Evolutionary conservation across 331 rosid species (phyloP).

Genomic region (Rosa hybrid): DNA sequence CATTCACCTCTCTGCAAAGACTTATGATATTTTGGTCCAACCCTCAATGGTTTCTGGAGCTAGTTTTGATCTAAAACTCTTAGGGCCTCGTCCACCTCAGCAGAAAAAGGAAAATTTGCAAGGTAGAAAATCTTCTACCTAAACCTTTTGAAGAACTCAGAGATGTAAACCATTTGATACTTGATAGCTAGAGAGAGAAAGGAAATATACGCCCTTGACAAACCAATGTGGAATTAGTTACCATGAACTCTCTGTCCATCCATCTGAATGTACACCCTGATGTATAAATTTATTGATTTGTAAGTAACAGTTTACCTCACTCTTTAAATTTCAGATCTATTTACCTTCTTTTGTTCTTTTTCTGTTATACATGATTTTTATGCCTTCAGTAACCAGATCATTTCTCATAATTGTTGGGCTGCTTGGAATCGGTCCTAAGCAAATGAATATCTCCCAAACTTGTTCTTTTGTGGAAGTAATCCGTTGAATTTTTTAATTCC

Average conservation of each 20-base stretch:
- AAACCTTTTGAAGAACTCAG: slow-evolving; percentile 44
- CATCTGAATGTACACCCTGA: neutral
- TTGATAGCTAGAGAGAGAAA: slow-evolving; percentile 27
- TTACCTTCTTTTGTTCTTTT: neutral
- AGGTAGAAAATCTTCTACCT: slow-evolving; percentile 35
- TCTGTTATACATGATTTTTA: neutral
- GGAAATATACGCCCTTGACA: slow-evolving; percentile 28
- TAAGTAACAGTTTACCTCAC: neutral
- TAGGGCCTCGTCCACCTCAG: slow-evolving; percentile 66
- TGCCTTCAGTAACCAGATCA: neutral
- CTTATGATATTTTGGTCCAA: slow-evolving; percentile 65
- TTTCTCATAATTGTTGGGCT: neutral
- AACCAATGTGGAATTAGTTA: neutral
- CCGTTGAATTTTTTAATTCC: neutral
- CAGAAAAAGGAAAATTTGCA: slow-evolving; percentile 46
- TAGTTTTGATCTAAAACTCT: slow-evolving; percentile 43
- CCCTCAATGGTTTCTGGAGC: slow-evolving; percentile 57
- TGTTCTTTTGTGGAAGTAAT: neutral
- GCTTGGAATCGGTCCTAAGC: neutral
- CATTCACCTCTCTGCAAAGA: slow-evolving; percentile 61
- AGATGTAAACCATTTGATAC: slow-evolving; percentile 39
- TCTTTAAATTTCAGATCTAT: neutral
- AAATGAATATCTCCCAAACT: neutral
- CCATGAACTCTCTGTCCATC: neutral
- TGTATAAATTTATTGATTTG: neutral